Conservation (phyloP, 1,139 yeast genomes). For the Hemisphaericaspora subhashii region DNA sequence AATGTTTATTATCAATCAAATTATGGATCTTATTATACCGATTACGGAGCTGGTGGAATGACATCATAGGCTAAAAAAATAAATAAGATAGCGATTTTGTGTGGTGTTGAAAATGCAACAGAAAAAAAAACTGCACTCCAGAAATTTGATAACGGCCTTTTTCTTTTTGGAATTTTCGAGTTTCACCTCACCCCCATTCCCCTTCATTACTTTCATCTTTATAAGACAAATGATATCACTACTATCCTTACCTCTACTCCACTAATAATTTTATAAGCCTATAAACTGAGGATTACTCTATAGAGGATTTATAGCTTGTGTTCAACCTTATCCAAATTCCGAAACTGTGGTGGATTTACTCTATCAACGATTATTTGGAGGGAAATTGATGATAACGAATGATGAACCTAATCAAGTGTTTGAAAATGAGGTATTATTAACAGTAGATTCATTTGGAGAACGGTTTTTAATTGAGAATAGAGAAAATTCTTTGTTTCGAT, state of each 20-base stretch:
- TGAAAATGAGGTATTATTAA: constrained; percentile 13
- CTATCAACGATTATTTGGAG: constrained; percentile 25
- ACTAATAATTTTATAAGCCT: no score
- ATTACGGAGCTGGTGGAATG: no score
- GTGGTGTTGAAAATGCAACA: no score
- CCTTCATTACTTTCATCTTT: no score
- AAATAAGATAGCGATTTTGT: no score
- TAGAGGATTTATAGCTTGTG: constrained; percentile 15
- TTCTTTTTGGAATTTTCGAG: no score
- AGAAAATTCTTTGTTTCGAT: constrained; percentile 17
- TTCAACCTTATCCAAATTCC: constrained; percentile 7
- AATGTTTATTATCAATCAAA: constrained; percentile 18
- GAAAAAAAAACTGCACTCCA: no score
- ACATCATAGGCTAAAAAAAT: no score
- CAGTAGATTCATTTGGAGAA: constrained; percentile 12
- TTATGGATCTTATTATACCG: constrained; percentile 27
- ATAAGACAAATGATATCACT: constrained; percentile 10
- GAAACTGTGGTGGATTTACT: constrained; percentile 10
- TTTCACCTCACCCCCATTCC: no score
- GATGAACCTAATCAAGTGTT: constrained; percentile 11
- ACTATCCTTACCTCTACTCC: constrained; percentile 3
- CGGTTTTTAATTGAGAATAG: constrained; percentile 7
- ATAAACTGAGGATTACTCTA: no score
- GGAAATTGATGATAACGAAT: constrained; percentile 20
- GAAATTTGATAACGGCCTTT: no score